Conservation (phyloP, 768 basidiomycete species). For the Psilocybe azurescens region DNA sequence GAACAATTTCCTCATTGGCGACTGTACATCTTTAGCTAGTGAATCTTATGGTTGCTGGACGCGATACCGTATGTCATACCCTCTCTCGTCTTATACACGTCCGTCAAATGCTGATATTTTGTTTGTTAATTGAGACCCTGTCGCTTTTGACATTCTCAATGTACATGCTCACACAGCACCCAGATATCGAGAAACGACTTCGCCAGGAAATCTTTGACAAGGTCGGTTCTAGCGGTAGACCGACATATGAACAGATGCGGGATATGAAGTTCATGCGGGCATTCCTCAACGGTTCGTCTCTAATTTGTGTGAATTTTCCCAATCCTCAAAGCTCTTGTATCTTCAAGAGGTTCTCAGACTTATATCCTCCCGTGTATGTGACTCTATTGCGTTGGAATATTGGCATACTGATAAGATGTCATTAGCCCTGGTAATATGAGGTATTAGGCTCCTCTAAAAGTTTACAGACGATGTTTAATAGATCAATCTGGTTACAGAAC, state of each 20-base stretch:
- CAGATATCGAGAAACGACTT: slow-evolving; percentile 39
- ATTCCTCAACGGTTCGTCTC: slow-evolving; percentile 34
- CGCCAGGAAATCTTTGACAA: slow-evolving; percentile 44
- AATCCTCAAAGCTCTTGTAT: neutral
- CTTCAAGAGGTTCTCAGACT: slow-evolving; percentile 55
- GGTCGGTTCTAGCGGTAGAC: slow-evolving; percentile 40
- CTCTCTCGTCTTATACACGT: neutral
- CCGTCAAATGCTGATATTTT: neutral
- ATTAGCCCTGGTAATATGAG: too few species aligned
- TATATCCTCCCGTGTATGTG: slow-evolving; percentile 40
- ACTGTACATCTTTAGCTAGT: slow-evolving; percentile 11
- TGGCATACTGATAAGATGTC: neutral
- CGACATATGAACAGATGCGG: slow-evolving; percentile 49
- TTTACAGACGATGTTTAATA: too few species aligned
- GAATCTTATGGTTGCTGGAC: slow-evolving; percentile 46
- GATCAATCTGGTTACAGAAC: slow-evolving; percentile 30
- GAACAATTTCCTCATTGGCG: neutral
- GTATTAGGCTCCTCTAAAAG: too few species aligned
- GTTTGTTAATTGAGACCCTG: slow-evolving; percentile 36
- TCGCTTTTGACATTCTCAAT: slow-evolving; percentile 44
- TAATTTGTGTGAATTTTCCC: too few species aligned
- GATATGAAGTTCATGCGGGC: slow-evolving; percentile 46
- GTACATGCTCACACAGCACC: slow-evolving; percentile 50
- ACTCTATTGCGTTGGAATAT: too few species aligned
- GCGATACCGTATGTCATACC: slow-evolving; percentile 51